Percentiles rank a stretch among this genome's conserved stretches.
Conservation (phyloP, 2,329 filamentous ascomycete genomes). For the Phyllosticta citriasiana region DNA sequence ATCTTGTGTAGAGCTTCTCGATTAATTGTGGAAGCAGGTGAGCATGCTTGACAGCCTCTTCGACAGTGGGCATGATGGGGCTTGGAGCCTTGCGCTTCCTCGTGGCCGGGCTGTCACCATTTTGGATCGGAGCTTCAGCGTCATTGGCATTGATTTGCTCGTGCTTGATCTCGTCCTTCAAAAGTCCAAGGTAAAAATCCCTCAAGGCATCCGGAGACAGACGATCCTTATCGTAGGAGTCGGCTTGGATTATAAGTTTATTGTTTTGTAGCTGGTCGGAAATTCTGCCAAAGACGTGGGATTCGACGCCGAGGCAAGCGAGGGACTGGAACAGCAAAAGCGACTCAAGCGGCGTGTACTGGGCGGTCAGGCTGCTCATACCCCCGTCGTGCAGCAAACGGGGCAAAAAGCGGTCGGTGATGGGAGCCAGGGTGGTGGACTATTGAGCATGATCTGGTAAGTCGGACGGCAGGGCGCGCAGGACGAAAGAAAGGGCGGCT, state of each 20-base stretch:
- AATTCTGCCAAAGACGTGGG: constrained; percentile 58
- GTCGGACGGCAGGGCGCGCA: constrained; percentile 5
- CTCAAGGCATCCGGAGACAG: constrained; percentile 70
- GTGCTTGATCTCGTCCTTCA: constrained; percentile 60
- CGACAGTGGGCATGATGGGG: constrained; percentile 52
- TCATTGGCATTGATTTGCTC: constrained; percentile 33
- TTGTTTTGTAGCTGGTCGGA: constrained; percentile 68
- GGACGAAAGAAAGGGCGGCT: background rate
- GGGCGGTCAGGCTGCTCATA: constrained; percentile 50
- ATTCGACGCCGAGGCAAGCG: constrained; percentile 54
- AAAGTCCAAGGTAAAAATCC: constrained; percentile 63
- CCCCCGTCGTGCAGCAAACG: constrained; percentile 20
- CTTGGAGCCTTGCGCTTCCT: constrained; percentile 66
- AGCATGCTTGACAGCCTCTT: constrained; percentile 55
- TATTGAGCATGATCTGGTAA: constrained; percentile 14
- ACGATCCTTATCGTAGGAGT: constrained; percentile 61
- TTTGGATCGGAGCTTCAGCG: constrained; percentile 33
- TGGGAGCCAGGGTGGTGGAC: constrained; percentile 27
- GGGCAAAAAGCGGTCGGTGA: constrained; percentile 19
- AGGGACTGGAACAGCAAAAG: constrained; percentile 77
- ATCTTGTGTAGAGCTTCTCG: constrained; percentile 63
- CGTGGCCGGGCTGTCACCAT: constrained; percentile 33
- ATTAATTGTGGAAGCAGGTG: constrained; percentile 62
- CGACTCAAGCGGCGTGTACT: constrained; percentile 77
- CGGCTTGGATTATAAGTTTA: constrained; percentile 58